Percentiles rank a stretch among this genome's conserved stretches.
phyloP scores from a whole-genome alignment of 2,329 filamentous ascomycete species.

The Xylariaceae sp. region DNA sequence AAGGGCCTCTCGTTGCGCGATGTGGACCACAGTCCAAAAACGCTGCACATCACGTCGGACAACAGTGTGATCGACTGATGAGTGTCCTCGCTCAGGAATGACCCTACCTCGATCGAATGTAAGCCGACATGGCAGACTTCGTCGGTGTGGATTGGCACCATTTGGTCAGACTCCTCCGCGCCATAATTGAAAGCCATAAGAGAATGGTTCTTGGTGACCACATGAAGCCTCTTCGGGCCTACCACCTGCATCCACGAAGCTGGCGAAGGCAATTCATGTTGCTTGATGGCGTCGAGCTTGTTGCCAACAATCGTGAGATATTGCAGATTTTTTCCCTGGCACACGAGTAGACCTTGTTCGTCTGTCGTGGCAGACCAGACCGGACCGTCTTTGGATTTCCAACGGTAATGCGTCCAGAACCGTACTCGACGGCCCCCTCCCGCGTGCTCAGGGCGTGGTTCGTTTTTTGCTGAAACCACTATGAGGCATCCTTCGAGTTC shows the following conservation, averaged over 20 bases:
- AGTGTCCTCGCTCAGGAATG: conserved; percentile 7
- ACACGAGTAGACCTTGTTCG: conserved; percentile 49
- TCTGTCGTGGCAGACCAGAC: conserved; percentile 51
- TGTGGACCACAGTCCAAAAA: conserved; percentile 45
- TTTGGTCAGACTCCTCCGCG: conserved; percentile 27
- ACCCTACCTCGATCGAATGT: conserved; percentile 40
- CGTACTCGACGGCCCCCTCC: conserved; percentile 29
- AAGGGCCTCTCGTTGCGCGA: conserved; percentile 34
- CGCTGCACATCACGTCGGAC: conserved; percentile 37
- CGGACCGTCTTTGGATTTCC: conserved; percentile 39
- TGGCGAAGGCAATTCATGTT: conserved; percentile 44
- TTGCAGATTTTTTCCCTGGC: conserved; percentile 44
- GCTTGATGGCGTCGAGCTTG: conserved; percentile 40
- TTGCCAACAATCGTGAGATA: conserved; percentile 52
- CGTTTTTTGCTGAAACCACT: conserved; percentile 42
- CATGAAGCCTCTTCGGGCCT: conserved; percentile 41
- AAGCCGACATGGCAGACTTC: conserved; percentile 33
- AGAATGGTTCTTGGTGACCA: conserved; percentile 47
- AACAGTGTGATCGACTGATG: conserved; percentile 38
- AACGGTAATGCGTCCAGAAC: conserved; percentile 42
- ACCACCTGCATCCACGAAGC: conserved; percentile 42
- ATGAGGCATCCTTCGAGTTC: conserved; percentile 42
- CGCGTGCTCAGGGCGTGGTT: conserved; percentile 13
- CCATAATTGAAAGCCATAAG: conserved; percentile 46
- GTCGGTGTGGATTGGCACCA: conserved; percentile 38